These are phyloP conservation scores for Stevia rebaudiana DNA, from an alignment of 140 eudicot genomes.

Conservation along the genomic window DNA sequence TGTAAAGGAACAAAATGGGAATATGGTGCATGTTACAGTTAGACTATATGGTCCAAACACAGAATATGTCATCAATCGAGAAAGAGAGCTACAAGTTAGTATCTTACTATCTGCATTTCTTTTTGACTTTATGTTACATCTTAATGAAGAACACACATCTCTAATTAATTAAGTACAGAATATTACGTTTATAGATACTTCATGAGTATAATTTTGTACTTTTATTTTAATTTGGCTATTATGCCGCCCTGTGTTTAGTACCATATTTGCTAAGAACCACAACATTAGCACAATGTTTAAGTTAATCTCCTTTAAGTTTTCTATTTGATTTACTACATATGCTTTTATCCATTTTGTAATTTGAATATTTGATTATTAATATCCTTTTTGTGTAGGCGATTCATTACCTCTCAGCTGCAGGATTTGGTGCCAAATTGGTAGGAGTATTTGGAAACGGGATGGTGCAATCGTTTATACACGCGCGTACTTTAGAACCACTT, in stretches of 20 bases:
- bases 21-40: constrained; percentile 49
- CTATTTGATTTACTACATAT: not conserved
- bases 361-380: too few relatives aligned
- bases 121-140: not conserved
- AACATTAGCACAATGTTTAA: not conserved
- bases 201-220: not conserved
- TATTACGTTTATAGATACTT: not conserved
- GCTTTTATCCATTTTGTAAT: constrained; percentile 10
- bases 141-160: too few relatives aligned
- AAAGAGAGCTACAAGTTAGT: constrained; percentile 75
- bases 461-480: constrained; percentile 93
- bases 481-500: constrained; percentile 67
- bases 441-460: constrained; percentile 93
- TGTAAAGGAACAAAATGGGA: constrained; percentile 51
- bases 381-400: constrained; percentile 67
- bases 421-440: constrained; percentile 96
- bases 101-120: not conserved
- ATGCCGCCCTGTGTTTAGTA: not conserved
- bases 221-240: not conserved
- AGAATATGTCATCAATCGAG: constrained; percentile 85
- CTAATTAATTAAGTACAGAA: not conserved
- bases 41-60: constrained; percentile 95
- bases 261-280: not conserved
- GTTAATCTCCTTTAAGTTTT: not conserved
- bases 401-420: constrained; percentile 91